These are phyloP conservation scores for Huntiella abstrusa DNA, from an alignment of 2,329 filamentous ascomycete species.

Conservation along the genomic window DNA sequence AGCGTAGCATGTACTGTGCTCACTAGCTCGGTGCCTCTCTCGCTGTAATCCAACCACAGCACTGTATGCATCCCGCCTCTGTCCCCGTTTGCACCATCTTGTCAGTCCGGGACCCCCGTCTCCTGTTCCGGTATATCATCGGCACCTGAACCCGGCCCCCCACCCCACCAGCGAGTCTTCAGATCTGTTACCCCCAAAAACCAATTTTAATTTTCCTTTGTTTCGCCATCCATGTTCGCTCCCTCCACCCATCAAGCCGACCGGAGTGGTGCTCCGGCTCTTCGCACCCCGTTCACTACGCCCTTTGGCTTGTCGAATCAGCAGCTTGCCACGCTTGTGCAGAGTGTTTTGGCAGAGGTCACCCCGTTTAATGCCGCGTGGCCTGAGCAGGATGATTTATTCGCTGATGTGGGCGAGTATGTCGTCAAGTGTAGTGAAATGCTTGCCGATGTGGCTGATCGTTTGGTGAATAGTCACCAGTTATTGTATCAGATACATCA, in stretches of 20 bases:
- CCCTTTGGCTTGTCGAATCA: conserved; percentile 6
- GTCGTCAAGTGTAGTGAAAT: conserved; percentile 9
- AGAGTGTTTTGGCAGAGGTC: conserved; percentile 5
- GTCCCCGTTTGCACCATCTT: not conserved
- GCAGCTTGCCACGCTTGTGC: not conserved
- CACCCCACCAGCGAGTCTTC: not conserved
- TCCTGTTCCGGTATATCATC: conserved; percentile 2
- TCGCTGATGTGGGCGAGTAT: conserved; percentile 10
- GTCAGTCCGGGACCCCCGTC: not conserved
- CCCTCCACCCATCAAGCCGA: conserved; percentile 4
- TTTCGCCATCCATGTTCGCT: conserved; percentile 8
- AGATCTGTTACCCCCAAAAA: not conserved
- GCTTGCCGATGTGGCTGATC: conserved; percentile 7
- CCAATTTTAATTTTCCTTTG: not conserved
- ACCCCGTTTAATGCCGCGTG: conserved; percentile 5
- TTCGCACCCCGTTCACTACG: conserved; percentile 6
- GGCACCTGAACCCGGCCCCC: not conserved
- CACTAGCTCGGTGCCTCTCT: not conserved
- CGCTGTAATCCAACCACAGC: conserved; percentile 1
- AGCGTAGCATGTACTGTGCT: conserved; percentile 3
- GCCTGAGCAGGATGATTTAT: conserved; percentile 5
- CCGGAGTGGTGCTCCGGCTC: conserved; percentile 3
- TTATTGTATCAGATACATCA: conserved; percentile 6
- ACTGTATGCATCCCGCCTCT: not conserved
- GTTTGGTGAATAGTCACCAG: conserved; percentile 5